A percentile compares a stretch with the other conserved stretches of the same genome.
Conservation (phyloP, 257 asterid genomes). For the Forsythia viridissima region DNA sequence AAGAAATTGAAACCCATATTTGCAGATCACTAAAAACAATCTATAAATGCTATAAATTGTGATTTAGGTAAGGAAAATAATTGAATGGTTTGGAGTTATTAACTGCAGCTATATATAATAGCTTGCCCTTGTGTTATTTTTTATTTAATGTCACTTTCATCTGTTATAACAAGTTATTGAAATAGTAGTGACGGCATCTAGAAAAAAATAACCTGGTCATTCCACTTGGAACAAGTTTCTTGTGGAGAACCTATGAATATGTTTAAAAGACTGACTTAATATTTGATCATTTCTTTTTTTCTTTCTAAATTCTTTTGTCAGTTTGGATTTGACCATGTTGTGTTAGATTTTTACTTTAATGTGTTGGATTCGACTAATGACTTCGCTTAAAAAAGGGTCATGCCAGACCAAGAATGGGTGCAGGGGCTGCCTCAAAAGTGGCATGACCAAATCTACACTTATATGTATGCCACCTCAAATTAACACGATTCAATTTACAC, state of each 20-base stretch:
- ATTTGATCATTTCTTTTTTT: no score
- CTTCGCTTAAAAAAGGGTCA: no score
- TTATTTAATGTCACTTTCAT: not conserved
- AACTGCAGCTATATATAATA: not conserved
- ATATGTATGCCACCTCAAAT: not conserved
- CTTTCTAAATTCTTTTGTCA: no score
- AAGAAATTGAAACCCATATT: constrained; percentile 15
- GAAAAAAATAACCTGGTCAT: not conserved
- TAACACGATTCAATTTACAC: not conserved
- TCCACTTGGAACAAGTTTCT: not conserved
- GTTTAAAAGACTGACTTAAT: no score
- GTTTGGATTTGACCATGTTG: no score
- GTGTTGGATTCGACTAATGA: no score
- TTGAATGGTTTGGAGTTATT: not conserved
- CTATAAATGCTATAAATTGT: not conserved
- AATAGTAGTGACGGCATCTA: not conserved
- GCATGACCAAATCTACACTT: no score
- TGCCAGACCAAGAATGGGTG: no score
- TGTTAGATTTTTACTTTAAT: no score
- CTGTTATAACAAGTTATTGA: not conserved
- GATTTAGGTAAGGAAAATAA: not conserved
- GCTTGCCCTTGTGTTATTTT: not conserved
- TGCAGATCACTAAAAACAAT: not conserved
- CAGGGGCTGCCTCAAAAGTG: no score
- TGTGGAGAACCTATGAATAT: no score